A percentile compares a stretch with the other conserved stretches of the same genome.
These are phyloP conservation scores for Mycena sanguinolenta DNA, from an alignment of 768 basidiomycete genomes.

Conservation along the genomic window DNA sequence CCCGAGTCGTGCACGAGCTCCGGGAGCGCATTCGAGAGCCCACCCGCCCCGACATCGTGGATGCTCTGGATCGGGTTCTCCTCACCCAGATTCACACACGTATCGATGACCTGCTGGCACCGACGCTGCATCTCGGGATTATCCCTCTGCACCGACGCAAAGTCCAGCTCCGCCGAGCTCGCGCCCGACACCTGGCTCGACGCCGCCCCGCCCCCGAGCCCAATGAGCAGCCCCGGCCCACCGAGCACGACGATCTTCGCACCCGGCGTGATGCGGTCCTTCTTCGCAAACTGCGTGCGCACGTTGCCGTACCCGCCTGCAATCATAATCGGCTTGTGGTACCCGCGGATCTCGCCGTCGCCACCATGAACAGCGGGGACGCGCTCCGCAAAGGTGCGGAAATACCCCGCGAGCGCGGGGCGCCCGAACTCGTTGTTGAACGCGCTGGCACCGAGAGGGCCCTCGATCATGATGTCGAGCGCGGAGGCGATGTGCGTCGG, in stretches of 20 bases:
- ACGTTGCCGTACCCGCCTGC: slow-evolving; percentile 98
- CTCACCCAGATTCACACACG: slow-evolving; percentile 69
- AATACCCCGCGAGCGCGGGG: slow-evolving; percentile 93
- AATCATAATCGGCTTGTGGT: slow-evolving; percentile 99
- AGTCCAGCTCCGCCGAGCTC: slow-evolving; percentile 93
- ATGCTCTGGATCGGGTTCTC: not conserved
- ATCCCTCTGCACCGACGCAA: slow-evolving; percentile 96
- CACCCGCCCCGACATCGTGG: not conserved
- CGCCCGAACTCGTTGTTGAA: slow-evolving; percentile 99
- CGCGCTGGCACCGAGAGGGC: slow-evolving; percentile 92
- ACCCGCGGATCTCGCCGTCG: slow-evolving; percentile 87
- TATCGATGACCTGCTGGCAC: slow-evolving; percentile 97
- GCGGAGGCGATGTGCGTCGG: slow-evolving; percentile 94
- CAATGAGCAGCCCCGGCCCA: slow-evolving; percentile 96
- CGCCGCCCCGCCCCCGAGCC: slow-evolving; percentile 96
- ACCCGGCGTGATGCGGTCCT: slow-evolving; percentile 81
- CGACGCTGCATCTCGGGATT: slow-evolving; percentile 99
- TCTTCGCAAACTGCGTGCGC: slow-evolving; percentile 84
- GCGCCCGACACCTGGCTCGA: slow-evolving; percentile 94
- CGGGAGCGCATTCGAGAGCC: slow-evolving; percentile 92
- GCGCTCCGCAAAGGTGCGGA: slow-evolving; percentile 92
- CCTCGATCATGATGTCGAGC: slow-evolving; percentile 97
- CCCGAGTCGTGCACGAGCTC: slow-evolving; percentile 88
- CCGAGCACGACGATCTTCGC: slow-evolving; percentile 94
- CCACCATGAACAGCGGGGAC: slow-evolving; percentile 68